A percentile compares a stretch with the other conserved stretches of the same genome.
Conservation (phyloP, 2,329 filamentous ascomycete species). For the Neofusicoccum parvum region DNA sequence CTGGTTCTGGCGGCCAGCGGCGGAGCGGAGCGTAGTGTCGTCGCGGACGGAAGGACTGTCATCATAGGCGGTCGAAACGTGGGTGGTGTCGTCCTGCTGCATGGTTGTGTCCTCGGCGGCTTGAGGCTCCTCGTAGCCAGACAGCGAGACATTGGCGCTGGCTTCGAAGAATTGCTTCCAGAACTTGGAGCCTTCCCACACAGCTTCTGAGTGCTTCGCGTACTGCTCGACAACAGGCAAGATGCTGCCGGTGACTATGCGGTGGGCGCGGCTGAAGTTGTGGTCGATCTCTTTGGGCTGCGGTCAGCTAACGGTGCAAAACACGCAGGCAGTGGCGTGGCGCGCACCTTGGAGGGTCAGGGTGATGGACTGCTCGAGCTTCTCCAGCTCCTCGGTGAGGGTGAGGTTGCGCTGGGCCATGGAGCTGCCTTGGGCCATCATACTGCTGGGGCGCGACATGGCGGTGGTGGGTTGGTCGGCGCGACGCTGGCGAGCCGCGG, state of each 20-base stretch:
- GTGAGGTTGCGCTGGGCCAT: constrained; percentile 63
- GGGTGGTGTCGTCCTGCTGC: constrained; percentile 36
- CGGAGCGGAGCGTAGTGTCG: constrained; percentile 34
- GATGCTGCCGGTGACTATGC: constrained; percentile 92
- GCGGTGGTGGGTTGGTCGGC: background rate
- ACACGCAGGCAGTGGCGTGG: background rate
- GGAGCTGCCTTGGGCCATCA: constrained; percentile 12
- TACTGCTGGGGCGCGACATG: constrained; percentile 20
- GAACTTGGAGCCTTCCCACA: constrained; percentile 99
- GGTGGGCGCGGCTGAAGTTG: constrained; percentile 95
- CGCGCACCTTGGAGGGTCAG: constrained; percentile 82
- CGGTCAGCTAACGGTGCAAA: constrained; percentile 31
- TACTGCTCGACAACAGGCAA: constrained; percentile 94
- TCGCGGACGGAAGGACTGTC: constrained; percentile 39
- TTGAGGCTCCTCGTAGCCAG: constrained; percentile 84
- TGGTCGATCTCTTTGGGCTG: constrained; percentile 80
- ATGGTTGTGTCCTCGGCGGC: constrained; percentile 58
- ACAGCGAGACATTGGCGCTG: constrained; percentile 94
- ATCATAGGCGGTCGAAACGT: constrained; percentile 41
- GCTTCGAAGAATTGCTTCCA: constrained; percentile 99
- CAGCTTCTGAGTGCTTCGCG: constrained; percentile 85
- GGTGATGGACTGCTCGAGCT: constrained; percentile 94
- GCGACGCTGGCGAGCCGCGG: background rate
- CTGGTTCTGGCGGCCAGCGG: constrained; percentile 41
- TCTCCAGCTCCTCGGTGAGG: constrained; percentile 92